Evolutionary conservation across 1,284 basidiomycete species (phyloP), one percentile per base, ranked within the genome.

Genomic region (Microstroma glucosiphilum): DNA sequence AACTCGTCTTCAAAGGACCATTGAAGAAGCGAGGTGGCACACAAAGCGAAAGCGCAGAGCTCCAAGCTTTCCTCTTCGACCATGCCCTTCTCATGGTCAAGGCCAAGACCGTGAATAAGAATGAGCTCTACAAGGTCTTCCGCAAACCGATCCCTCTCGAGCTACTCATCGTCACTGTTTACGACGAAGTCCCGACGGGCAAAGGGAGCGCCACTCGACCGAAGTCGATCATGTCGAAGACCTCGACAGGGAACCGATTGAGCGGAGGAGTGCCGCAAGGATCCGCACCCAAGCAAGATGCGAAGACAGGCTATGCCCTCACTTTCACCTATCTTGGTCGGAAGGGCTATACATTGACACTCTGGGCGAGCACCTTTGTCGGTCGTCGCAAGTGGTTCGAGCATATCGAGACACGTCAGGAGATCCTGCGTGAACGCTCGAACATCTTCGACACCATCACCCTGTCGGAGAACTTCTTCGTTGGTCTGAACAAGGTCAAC

Each of bases 121-220:
- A 88, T 61, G 93, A 97, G 71, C 89, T 93, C 73, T 89, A 87
- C 81, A 92, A 92, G 78, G 94, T 97, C 23, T 96, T 96, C 78
- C 88, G 92, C 69, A 86, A 89, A 90, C 96, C 96, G 0, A 96
- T 98, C 70, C 96, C 96, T 0, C 85, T 98, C 49, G 96, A 98
- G 77, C 84, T 99, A 1, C 85, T 99, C 17, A 85, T 90, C 57
- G 85, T 97, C 61, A 87, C 89, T 1, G 87, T 89, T 0, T 86
- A 89, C 1, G 91, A 92, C 67, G 91, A 92, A 55, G 71, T 80
- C 55, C 72, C 69, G 17, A 71, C 70, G 8, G 69, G 70, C 43
- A 77, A 77, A 54, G 73, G 73, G 43, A 66, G 41, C 56, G 64
- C 65, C 6, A 72, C 81, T 19, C 78, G 82, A 23, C 80, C 79